These are phyloP conservation scores for Pythium vanterpoolii DNA, from an alignment of 352 stramenopile genomes.

Conservation along the genomic window DNA sequence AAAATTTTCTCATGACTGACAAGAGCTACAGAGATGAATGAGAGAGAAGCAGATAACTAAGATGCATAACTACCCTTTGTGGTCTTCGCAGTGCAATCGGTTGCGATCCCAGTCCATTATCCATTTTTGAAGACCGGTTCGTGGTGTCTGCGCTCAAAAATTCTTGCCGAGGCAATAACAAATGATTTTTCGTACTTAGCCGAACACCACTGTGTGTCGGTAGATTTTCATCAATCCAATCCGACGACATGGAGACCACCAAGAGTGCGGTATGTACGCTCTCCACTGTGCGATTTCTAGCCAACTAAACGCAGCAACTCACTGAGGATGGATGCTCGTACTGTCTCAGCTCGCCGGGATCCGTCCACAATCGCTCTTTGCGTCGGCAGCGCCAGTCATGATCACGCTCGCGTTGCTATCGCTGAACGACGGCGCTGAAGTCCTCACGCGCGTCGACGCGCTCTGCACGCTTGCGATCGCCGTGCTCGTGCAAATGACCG, in stretches of 20 bases:
- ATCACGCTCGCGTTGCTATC: conserved; percentile 51
- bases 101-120: no score
- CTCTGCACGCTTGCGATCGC: conserved; percentile 37
- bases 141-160: no score
- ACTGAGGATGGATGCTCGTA: not conserved
- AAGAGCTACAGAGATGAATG: no score
- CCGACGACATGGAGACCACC: conserved; percentile 42
- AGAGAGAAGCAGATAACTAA: no score
- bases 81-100: no score
- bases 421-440: conserved; percentile 23
- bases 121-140: no score
- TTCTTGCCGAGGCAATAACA: no score
- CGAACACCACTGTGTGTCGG: not conserved
- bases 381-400: conserved; percentile 45
- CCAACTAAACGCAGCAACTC: not conserved
- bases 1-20: no score
- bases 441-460: conserved; percentile 41
- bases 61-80: no score
- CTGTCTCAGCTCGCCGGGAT: conserved; percentile 37
- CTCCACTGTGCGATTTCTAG: not conserved
- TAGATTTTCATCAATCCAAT: no score
- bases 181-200: conserved; percentile 29
- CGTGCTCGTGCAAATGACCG: conserved; percentile 61
- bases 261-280: conserved; percentile 48
- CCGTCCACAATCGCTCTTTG: conserved; percentile 55